Conservation (phyloP, 352 stramenopile genomes). For the Phytophthora tubulina region DNA sequence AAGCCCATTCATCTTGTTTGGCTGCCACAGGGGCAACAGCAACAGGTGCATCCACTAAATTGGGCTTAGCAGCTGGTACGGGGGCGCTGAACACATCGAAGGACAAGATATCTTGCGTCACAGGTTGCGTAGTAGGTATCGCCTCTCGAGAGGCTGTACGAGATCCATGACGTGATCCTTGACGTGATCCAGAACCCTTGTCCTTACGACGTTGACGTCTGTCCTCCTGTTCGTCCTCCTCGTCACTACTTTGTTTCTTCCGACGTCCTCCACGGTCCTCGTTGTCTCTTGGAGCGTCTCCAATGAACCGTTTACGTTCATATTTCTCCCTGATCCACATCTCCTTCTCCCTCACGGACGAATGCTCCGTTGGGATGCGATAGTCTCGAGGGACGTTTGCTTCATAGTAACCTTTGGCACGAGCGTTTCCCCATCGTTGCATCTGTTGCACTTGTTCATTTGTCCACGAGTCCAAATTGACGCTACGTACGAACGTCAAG, state of each 20-base stretch:
- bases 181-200: slow-evolving; percentile 31
- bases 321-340: slow-evolving; percentile 94
- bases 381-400: slow-evolving; percentile 83
- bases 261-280: slow-evolving; percentile 38
- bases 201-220: slow-evolving; percentile 31
- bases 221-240: slow-evolving; percentile 57
- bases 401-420: slow-evolving; percentile 92
- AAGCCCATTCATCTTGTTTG: slow-evolving; percentile 80
- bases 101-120: slow-evolving; percentile 70
- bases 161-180: slow-evolving; percentile 43
- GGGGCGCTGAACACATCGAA: slow-evolving; percentile 77
- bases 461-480: slow-evolving; percentile 96
- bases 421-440: slow-evolving; percentile 92
- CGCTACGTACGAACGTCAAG: slow-evolving; percentile 93
- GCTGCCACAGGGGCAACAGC: slow-evolving; percentile 6
- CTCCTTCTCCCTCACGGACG: slow-evolving; percentile 87
- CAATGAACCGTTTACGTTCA: slow-evolving; percentile 84
- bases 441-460: slow-evolving; percentile 91
- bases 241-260: slow-evolving; percentile 55
- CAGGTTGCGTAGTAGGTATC: slow-evolving; percentile 23
- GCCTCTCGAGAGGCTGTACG: slow-evolving; percentile 56
- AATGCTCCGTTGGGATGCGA: slow-evolving; percentile 82
- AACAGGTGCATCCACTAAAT: slow-evolving; percentile 33
- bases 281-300: slow-evolving; percentile 37
- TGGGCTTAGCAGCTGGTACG: slow-evolving; percentile 28